phyloP scores from a whole-genome alignment of 495 filamentous ascomycete genomes.

The Penicillium flavigenum region DNA sequence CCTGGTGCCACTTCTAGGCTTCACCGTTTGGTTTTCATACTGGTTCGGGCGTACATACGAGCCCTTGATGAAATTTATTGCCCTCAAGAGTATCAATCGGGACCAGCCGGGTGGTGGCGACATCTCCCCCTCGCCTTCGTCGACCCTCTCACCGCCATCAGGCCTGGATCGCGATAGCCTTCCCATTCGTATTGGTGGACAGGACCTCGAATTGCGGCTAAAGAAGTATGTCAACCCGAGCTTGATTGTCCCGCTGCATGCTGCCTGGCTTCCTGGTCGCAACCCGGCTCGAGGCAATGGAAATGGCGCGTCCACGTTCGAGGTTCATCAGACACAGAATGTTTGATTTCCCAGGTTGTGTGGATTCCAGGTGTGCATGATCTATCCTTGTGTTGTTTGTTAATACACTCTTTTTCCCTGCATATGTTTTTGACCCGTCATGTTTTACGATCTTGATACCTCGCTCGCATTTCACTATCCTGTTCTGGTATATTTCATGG shows the following conservation, averaged over 20 bases:
- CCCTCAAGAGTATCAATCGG: constrained; percentile 75
- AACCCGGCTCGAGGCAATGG: constrained; percentile 18
- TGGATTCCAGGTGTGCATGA: not conserved
- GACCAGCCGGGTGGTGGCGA: constrained; percentile 42
- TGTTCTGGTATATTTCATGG: constrained; percentile 6
- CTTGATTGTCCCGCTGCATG: constrained; percentile 45
- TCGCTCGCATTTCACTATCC: constrained; percentile 13
- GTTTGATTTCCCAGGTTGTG: not conserved
- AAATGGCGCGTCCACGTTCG: constrained; percentile 19
- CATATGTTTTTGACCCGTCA: constrained; percentile 9
- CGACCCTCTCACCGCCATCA: constrained; percentile 42
- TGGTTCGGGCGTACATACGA: constrained; percentile 73
- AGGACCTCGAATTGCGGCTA: constrained; percentile 40
- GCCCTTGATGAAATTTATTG: constrained; percentile 88
- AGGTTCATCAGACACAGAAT: constrained; percentile 24
- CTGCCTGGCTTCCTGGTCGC: constrained; percentile 45
- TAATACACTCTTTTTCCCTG: constrained; percentile 4
- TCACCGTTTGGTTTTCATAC: constrained; percentile 82
- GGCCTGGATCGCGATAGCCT: constrained; percentile 47
- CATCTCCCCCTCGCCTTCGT: constrained; percentile 36
- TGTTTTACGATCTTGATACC: constrained; percentile 31
- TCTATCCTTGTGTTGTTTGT: not conserved
- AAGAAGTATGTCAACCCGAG: constrained; percentile 51
- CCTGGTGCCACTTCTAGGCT: constrained; percentile 70
- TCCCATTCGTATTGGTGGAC: constrained; percentile 41